Percentiles rank a stretch among this genome's conserved stretches.
phyloP scores from a whole-genome alignment of 2,329 filamentous ascomycete species.

The Hypoxylon sp. region DNA sequence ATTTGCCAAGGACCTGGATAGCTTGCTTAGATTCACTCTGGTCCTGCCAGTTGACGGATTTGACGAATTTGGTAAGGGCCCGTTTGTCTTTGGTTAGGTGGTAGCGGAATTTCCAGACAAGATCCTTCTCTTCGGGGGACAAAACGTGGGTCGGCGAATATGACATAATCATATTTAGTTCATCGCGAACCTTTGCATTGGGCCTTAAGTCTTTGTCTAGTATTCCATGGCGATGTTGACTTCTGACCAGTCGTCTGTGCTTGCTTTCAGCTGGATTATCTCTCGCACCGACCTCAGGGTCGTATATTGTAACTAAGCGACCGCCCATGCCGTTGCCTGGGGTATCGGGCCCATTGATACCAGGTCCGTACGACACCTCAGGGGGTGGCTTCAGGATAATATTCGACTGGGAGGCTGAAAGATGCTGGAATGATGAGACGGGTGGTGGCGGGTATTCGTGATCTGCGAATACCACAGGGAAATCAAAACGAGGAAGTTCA shows the following conservation, averaged over 20 bases:
- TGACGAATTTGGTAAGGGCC: conserved; percentile 96
- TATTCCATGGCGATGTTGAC: conserved; percentile 90
- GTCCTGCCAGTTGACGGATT: conserved; percentile 96
- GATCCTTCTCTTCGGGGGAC: conserved; percentile 91
- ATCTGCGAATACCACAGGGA: conserved; percentile 94
- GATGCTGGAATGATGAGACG: conserved; percentile 80
- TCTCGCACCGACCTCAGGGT: conserved; percentile 88
- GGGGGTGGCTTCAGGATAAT: conserved; percentile 84
- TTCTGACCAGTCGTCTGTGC: conserved; percentile 90
- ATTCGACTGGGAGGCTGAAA: conserved; percentile 75
- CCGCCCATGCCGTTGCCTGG: conserved; percentile 65
- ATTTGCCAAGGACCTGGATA: conserved; percentile 89
- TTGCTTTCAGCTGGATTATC: conserved; percentile 98
- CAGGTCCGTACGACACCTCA: conserved; percentile 90
- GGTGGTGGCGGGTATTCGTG: conserved; percentile 91
- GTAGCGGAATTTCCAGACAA: conserved; percentile 98
- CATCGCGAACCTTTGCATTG: conserved; percentile 94
- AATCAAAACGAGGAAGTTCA: conserved; percentile 94
- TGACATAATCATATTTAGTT: conserved; percentile 89
- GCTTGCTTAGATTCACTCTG: conserved; percentile 88
- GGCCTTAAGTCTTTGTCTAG: conserved; percentile 96
- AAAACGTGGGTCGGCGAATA: conserved; percentile 94
- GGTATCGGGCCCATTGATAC: conserved; percentile 80
- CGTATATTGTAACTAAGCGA: conserved; percentile 87
- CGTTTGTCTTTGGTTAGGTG: conserved; percentile 93